Conservation (phyloP, 164 flowering plant species). For the Hamamelis virginiana region DNA sequence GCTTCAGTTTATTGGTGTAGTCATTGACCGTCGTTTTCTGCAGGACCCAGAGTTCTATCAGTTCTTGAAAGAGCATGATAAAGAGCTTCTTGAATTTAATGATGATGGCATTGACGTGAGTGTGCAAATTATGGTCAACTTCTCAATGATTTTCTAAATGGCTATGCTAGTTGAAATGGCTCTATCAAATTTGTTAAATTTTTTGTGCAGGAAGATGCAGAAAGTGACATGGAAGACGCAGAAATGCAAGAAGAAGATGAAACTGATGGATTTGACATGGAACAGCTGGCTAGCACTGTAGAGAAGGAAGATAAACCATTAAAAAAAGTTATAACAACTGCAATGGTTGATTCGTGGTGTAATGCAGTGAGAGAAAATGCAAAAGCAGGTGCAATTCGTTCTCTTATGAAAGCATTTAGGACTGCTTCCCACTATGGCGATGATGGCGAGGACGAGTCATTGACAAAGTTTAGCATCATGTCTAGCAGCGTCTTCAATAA, state of each 20-base stretch:
- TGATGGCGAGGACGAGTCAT: constrained; percentile 54
- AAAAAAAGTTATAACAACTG: constrained; percentile 56
- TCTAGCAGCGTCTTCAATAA: constrained; percentile 87
- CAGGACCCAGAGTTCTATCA: constrained; percentile 91
- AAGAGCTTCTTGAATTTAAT: constrained; percentile 77
- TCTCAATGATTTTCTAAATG: neutral
- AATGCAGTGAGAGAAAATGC: constrained; percentile 41
- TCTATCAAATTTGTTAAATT: neutral
- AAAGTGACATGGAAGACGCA: constrained; percentile 30
- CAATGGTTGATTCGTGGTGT: constrained; percentile 87
- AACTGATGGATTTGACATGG: constrained; percentile 11
- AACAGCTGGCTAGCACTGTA: constrained; percentile 14
- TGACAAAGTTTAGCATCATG: constrained; percentile 52
- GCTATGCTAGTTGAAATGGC: neutral
- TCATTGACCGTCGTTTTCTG: constrained; percentile 9
- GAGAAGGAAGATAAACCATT: constrained; percentile 36
- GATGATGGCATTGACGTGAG: constrained; percentile 71
- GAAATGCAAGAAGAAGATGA: constrained; percentile 27
- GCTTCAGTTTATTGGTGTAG: neutral
- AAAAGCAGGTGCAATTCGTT: constrained; percentile 63
- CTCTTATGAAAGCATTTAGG: constrained; percentile 70
- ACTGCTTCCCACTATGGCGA: constrained; percentile 95
- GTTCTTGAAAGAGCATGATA: constrained; percentile 75
- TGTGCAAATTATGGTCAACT: constrained; percentile 6
- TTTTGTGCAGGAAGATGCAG: constrained; percentile 43